Evolutionary conservation across 192 early-diverging fungal genomes (phyloP), one percentile per base, ranked within the genome.

Genomic region (Backusella psychrophila): DNA sequence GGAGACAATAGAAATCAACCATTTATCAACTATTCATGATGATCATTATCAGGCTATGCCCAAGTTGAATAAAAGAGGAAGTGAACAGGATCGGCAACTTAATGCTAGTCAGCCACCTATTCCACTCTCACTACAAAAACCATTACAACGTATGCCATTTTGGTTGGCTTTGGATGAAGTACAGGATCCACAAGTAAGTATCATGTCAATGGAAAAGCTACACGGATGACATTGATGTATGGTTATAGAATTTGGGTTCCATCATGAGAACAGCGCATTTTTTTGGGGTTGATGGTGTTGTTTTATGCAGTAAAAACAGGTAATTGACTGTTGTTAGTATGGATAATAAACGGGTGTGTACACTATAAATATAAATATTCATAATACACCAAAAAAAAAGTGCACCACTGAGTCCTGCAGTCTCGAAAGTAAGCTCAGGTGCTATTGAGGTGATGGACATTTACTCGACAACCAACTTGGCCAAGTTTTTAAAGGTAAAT

Each of bases 361-460:
- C 36, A 8, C 36, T 38, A 9, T 38, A 33, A 33, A 33, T 33
- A 33, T 2, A 6, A 39, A 42, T 29, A 56, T 29, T 35, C 46
- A n/a, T 52, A 26, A 6, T 15, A 39, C 26, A 17, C 21, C 35
- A n/a, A 72, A 75, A 56, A 53, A 21, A 56, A 56, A 90, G 90
- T 79, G 86, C 91, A 6, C 92, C 93, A 1, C 72, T 94, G 14
- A 88, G 83, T 44, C 82, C 87, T 1, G 78, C 84, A 8, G 92
- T 92, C 2, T 86, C 90, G 3, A 92, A 93, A 83, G 90, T 89
- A 3, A 89, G 87, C 52, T 83, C 90, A 2, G 93, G 93, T 42
- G 92, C 91, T 8, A 66, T 93, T 34, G 93, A 94, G 82, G 75
- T 78, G 6, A 87, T 92, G 85, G 81, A 86, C 6, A 84, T 92